Evolutionary conservation across 306 rosid species (phyloP).

Genomic region (Cucumis cinereus): DNA sequence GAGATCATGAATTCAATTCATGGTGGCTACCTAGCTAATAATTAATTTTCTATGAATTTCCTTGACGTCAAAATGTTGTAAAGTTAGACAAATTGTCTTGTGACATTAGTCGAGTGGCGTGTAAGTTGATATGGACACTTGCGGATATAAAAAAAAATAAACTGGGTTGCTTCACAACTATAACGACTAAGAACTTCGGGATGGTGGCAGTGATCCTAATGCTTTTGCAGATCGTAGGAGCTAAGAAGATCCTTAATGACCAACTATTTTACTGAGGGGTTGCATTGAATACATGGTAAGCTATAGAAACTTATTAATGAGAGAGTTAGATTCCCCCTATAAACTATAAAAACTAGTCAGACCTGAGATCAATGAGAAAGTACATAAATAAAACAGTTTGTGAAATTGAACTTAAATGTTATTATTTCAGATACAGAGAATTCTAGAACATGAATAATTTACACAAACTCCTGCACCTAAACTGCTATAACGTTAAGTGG

Average conservation of each 20-base stretch:
- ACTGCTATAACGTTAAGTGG: neutral
- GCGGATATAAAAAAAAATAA: too few relatives aligned
- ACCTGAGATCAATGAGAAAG: neutral
- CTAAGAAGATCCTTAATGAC: neutral
- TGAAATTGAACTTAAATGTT: neutral
- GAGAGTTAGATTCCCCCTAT: neutral
- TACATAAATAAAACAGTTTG: neutral
- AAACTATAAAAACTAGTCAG: neutral
- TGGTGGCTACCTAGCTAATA: too few relatives aligned
- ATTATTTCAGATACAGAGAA: constrained; percentile 4
- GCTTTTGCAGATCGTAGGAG: neutral
- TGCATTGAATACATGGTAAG: neutral
- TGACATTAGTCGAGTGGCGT: too few relatives aligned
- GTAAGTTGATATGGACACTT: too few relatives aligned
- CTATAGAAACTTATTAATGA: neutral
- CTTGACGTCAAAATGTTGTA: too few relatives aligned
- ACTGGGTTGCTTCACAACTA: too few relatives aligned
- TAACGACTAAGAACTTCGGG: neutral
- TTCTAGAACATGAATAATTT: constrained; percentile 1
- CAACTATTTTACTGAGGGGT: neutral
- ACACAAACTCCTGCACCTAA: neutral
- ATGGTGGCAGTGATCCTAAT: neutral
- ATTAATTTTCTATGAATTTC: too few relatives aligned
- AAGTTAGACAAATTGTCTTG: too few relatives aligned
- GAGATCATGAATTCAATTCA: too few relatives aligned